These are phyloP conservation scores for Gossypium arboreum DNA, from an alignment of 345 rosid species.

Conservation along the genomic window DNA sequence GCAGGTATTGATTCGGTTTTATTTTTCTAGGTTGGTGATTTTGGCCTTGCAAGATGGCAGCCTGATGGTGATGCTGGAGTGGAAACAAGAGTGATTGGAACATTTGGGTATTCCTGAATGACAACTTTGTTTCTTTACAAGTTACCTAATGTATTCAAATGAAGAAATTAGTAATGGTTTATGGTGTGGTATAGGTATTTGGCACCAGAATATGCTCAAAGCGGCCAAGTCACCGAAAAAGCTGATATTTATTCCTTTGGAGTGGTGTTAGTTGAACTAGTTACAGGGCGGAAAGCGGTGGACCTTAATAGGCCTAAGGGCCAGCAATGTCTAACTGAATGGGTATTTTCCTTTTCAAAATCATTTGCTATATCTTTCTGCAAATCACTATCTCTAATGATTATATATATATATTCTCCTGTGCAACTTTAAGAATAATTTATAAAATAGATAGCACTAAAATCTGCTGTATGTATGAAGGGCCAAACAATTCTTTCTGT, in stretches of 20 bases:
- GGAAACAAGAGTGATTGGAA: conserved; percentile 95
- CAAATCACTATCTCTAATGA: background rate
- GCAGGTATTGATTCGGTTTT: conserved; percentile 2
- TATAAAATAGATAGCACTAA: background rate
- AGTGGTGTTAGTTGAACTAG: conserved; percentile 94
- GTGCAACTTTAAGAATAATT: background rate
- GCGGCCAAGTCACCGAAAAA: conserved; percentile 94
- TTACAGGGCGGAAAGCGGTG: conserved; percentile 93
- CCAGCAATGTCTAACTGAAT: conserved; percentile 94
- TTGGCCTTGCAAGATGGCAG: conserved; percentile 99
- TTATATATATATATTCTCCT: background rate
- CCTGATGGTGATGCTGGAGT: conserved; percentile 95
- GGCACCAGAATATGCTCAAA: conserved; percentile 98
- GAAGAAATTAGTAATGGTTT: background rate
- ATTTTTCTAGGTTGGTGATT: conserved; percentile 82
- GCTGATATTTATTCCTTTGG: conserved; percentile 99
- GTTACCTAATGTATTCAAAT: conserved; percentile 3
- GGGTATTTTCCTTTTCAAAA: conserved; percentile 49
- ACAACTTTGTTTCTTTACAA: conserved; percentile 6
- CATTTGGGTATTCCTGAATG: conserved; percentile 69
- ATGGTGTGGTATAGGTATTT: conserved; percentile 57
- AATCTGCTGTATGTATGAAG: background rate
- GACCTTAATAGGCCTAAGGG: conserved; percentile 90
- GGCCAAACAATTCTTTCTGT: background rate
- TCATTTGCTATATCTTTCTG: conserved; percentile 3